Conservation (phyloP, 2,329 filamentous ascomycete genomes). For the Ascochyta pisi region DNA sequence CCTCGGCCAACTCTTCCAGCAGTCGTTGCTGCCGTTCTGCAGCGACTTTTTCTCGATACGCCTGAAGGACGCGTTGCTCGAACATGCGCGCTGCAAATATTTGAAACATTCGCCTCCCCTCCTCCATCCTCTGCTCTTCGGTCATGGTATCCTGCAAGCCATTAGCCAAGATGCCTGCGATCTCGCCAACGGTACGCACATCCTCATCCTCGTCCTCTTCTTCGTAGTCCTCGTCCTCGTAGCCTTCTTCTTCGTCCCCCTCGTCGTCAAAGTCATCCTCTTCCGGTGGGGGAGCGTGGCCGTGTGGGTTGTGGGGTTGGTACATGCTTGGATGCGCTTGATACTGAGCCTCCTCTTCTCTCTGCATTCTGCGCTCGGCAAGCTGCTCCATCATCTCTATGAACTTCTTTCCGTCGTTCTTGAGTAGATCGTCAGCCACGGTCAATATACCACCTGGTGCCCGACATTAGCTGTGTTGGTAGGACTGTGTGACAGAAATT, state of each 20-base stretch:
- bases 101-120: conserved; percentile 98
- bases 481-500: neutral
- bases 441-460: conserved; percentile 90
- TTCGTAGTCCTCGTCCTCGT: conserved; percentile 65
- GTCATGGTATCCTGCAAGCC: conserved; percentile 85
- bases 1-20: conserved; percentile 88
- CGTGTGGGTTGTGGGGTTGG: conserved; percentile 62
- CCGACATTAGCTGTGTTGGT: neutral
- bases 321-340: conserved; percentile 64
- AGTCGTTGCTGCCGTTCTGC: conserved; percentile 90
- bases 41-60: conserved; percentile 97
- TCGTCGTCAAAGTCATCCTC: conserved; percentile 81
- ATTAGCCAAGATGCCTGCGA: conserved; percentile 32
- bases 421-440: conserved; percentile 95
- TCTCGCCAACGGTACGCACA: conserved; percentile 33
- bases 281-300: conserved; percentile 69
- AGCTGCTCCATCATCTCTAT: conserved; percentile 99
- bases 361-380: conserved; percentile 94
- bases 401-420: conserved; percentile 99
- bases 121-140: conserved; percentile 98
- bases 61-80: conserved; percentile 92
- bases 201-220: conserved; percentile 46
- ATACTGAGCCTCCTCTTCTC: conserved; percentile 86
- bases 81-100: conserved; percentile 99
- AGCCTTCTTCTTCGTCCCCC: conserved; percentile 66